Percentiles rank a stretch among this genome's conserved stretches.
Conservation (phyloP, 345 rosid species). For the Ceriops decandra region DNA sequence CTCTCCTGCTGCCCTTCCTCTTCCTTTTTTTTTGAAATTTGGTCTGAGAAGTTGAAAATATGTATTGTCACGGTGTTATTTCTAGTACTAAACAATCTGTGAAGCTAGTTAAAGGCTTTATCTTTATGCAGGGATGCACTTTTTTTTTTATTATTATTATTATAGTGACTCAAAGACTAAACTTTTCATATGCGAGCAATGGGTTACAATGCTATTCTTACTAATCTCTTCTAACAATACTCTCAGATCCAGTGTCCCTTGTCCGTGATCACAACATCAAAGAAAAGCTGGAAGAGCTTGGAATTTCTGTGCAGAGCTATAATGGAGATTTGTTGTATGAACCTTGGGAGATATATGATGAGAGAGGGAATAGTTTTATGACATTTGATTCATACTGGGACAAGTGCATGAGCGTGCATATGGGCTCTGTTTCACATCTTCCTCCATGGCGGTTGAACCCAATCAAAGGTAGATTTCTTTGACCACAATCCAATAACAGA, state of each 20-base stretch:
- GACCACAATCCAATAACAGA: too few species aligned
- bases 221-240: neutral
- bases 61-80: too few species aligned
- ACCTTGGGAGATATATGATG: constrained; percentile 86
- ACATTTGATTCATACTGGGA: constrained; percentile 70
- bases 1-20: neutral
- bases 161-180: too few species aligned
- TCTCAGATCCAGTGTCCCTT: constrained; percentile 73
- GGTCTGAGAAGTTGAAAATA: too few species aligned
- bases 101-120: too few species aligned
- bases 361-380: constrained; percentile 62
- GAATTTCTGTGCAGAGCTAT: constrained; percentile 82
- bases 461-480: constrained; percentile 46
- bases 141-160: too few species aligned
- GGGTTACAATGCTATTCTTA: too few species aligned
- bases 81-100: too few species aligned
- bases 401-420: constrained; percentile 60
- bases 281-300: constrained; percentile 62
- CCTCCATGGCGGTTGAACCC: constrained; percentile 70
- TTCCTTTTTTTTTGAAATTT: neutral
- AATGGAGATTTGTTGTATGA: constrained; percentile 86
- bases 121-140: too few species aligned
- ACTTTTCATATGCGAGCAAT: too few species aligned
- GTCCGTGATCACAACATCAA: constrained; percentile 78
- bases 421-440: constrained; percentile 58